Evolutionary conservation across 306 rosid genomes (phyloP), one percentile per base, ranked within the genome.

Genomic region (Cucurbita ficifolia): DNA sequence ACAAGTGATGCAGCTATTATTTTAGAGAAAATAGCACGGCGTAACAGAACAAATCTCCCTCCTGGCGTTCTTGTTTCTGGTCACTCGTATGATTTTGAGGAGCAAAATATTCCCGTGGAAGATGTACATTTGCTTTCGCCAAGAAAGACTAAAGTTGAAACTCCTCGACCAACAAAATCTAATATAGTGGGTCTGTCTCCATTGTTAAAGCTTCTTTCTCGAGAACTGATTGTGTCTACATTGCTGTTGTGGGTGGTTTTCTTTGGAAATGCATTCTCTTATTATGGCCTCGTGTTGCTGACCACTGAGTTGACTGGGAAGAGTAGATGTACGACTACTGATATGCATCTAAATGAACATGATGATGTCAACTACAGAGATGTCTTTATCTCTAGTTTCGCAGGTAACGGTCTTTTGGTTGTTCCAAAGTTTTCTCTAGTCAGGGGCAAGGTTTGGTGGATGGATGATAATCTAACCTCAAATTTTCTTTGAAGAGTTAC

Each of bases 201-300:
- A 72, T 55, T 89, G 48, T 57, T 61, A 18, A 64, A 75, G 83
- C 97, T 94, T 80, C 89, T 94, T 73, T 94, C 99, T 69, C 86
- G 92, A 62, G 75, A 84, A 51, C 82, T 94, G 82, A 72, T 85
- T 24, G 84, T 77, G 82, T 84, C 99, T 40, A 94, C 97, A 74
- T 82, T 94, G 86, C 95, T 94, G 70, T 83, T 94, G 65, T 94
- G 97, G 96, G 81, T 79, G 22, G 97, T 94, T 71, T 94, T 94
- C 80, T 88, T 94, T 79, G 97, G 99, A 70, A 94, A 89, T 74
- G 97, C 97, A 8, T 94, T 94, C 82, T 89, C 97, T 57, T 94
- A 94, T 80, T 94, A 94, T 60, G 99, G 99, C 81, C 96, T 94
- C 42, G 96, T 94, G 83, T 85, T 94, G 86, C 79, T 94, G 86